Evolutionary conservation across 1,284 basidiomycete species (phyloP), one percentile per base, ranked within the genome.

Genomic region (Naganishia albida): DNA sequence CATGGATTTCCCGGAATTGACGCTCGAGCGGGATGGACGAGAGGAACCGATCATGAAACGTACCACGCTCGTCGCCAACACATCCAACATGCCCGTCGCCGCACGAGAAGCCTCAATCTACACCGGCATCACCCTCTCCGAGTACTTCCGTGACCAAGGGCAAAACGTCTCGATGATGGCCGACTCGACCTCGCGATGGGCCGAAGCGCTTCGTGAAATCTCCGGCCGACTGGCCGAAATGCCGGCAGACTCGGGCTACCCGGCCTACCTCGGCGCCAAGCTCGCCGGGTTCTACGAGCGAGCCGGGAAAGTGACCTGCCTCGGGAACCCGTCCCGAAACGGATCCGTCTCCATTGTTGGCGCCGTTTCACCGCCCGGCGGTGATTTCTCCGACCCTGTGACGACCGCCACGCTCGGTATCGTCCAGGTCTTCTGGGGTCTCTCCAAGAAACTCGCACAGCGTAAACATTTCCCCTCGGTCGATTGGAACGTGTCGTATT

Each of bases 41-140:
- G 89, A 97, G 85, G 95, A 98, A 79, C 96, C 96, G 44, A 99
- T 99, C 84, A 99, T 99, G 96, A 99, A 99, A 81, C 94, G 96
- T 69, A 99, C 96, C 1, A 94, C 95, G 2, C 87, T 99, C 40
- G 95, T 99, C 67, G 96, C 96, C 72, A 99, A 99, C 80, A 99
- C 96, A 1, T 98, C 95, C 66, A 99, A 99, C 83, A 99, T 99
- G 96, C 96, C 96, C 72, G 96, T 99, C 74, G 96, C 96, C 42
- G 96, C 96, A 43, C 92, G 96, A 75, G 96, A 99, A 82, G 96
- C 96, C 6, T 98, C 95, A 50, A 99, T 99, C 79, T 99, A 99
- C 82, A 99, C 96, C 48, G 96, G 96, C 75, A 99, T 99, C 82
- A 99, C 96, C 0, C 86, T 99, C 25, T 95, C 95, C 51, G 95